A percentile compares a stretch with the other conserved stretches of the same genome.
Conservation (phyloP, 495 filamentous ascomycete genomes). For the Aspergillus incahuasiensis region DNA sequence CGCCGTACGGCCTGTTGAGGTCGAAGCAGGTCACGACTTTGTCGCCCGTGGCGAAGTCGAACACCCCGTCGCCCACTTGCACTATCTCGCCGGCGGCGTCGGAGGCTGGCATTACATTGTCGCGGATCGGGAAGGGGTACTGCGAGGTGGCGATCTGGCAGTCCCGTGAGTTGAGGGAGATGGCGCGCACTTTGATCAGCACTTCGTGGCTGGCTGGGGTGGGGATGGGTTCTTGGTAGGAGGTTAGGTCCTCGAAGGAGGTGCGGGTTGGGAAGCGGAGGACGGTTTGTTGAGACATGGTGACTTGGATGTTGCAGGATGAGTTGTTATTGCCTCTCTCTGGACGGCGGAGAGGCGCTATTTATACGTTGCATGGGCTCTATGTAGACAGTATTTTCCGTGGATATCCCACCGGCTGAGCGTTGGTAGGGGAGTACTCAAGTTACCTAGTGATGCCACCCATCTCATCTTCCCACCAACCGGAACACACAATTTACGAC, state of each 20-base stretch:
- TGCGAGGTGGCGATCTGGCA: constrained; percentile 57
- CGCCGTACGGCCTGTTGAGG: constrained; percentile 56
- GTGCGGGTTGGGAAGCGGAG: constrained; percentile 13
- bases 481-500: too few relatives aligned
- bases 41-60: constrained; percentile 56
- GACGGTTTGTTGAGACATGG: constrained; percentile 14
- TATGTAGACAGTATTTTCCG: too few relatives aligned
- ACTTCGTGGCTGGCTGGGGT: constrained; percentile 56
- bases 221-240: constrained; percentile 33
- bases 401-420: too few relatives aligned
- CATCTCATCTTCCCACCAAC: too few relatives aligned
- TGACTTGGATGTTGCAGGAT: not conserved
- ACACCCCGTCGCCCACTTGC: constrained; percentile 57
- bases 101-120: constrained; percentile 57
- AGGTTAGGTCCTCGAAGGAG: constrained; percentile 7
- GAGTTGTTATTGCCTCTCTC: too few relatives aligned
- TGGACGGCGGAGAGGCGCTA: too few relatives aligned
- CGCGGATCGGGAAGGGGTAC: constrained; percentile 55
- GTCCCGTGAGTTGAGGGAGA: constrained; percentile 60
- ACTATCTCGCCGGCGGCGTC: constrained; percentile 68
- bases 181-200: constrained; percentile 43
- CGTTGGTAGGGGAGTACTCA: too few relatives aligned
- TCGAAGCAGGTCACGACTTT: constrained; percentile 67
- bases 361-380: too few relatives aligned
- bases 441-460: too few relatives aligned